Evolutionary conservation across 139 green algal species (phyloP).

Genomic region (Chlorella sp.): DNA sequence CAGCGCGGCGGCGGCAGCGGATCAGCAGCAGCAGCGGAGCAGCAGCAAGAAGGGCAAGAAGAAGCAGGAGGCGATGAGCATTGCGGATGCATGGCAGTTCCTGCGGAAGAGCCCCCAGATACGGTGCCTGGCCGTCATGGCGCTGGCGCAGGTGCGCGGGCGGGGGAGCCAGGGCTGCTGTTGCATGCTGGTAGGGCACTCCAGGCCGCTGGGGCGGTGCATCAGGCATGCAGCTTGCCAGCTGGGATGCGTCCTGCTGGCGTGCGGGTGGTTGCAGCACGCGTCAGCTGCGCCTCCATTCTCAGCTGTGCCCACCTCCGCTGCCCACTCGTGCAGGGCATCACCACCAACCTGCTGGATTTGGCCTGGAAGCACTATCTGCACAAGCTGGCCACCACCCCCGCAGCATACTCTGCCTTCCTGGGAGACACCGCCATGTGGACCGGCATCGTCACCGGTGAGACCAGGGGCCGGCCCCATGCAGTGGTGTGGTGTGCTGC

Average conservation of each 20-base stretch:
- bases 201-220: neutral
- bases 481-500: neutral
- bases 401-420: slow-evolving; percentile 81
- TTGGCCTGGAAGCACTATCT: slow-evolving; percentile 95
- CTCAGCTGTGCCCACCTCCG: neutral
- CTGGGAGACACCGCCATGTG: slow-evolving; percentile 89
- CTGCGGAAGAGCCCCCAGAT: slow-evolving; percentile 78
- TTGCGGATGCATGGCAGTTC: slow-evolving; percentile 59
- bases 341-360: slow-evolving; percentile 91
- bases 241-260: neutral
- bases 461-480: neutral
- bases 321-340: slow-evolving; percentile 53
- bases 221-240: neutral
- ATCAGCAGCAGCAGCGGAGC: slow-evolving; percentile 39
- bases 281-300: neutral
- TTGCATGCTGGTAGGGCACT: no score
- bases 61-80: slow-evolving; percentile 42
- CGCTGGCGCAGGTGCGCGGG: slow-evolving; percentile 66
- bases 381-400: slow-evolving; percentile 80
- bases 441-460: slow-evolving; percentile 80
- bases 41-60: slow-evolving; percentile 5
- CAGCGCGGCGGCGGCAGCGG: neutral
- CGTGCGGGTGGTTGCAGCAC: neutral
- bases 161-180: neutral
- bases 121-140: slow-evolving; percentile 91